phyloP scores from a whole-genome alignment of 352 stramenopile species.

The Phytopythium helicoides region DNA sequence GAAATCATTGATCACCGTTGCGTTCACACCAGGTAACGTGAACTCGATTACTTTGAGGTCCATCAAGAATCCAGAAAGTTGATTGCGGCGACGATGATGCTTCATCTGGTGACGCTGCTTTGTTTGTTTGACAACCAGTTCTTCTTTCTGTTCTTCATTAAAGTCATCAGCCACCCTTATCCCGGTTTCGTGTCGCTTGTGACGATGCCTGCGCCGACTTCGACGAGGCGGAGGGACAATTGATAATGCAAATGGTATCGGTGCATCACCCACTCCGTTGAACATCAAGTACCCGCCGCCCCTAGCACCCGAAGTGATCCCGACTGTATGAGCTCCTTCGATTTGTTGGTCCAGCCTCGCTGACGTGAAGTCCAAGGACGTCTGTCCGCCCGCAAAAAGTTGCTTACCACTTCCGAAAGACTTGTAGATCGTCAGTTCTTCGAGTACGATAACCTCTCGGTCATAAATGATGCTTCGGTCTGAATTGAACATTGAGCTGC shows the following conservation, averaged over 20 bases:
- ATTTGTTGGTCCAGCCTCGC: constrained; percentile 24
- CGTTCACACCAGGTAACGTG: constrained; percentile 69
- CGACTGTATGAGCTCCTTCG: constrained; percentile 37
- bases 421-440: constrained; percentile 81
- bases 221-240: constrained; percentile 31
- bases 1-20: constrained; percentile 85
- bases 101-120: constrained; percentile 20
- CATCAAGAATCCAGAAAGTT: constrained; percentile 36
- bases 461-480: constrained; percentile 75
- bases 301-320: constrained; percentile 35
- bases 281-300: constrained; percentile 86
- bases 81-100: constrained; percentile 10
- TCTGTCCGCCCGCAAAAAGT: constrained; percentile 22
- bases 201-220: constrained; percentile 7
- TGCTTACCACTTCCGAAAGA: constrained; percentile 67
- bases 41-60: constrained; percentile 81
- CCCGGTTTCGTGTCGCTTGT: constrained; percentile 8
- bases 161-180: background rate
- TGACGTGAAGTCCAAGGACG: constrained; percentile 44
- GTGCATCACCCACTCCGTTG: constrained; percentile 79
- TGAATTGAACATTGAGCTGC: constrained; percentile 81
- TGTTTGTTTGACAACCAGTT: constrained; percentile 8
- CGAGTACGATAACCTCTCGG: constrained; percentile 72
- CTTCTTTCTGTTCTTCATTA: constrained; percentile 1
- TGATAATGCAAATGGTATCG: constrained; percentile 72